These are phyloP conservation scores for Melanomma pulvis-pyrius DNA, from an alignment of 495 filamentous ascomycete species.

Conservation along the genomic window DNA sequence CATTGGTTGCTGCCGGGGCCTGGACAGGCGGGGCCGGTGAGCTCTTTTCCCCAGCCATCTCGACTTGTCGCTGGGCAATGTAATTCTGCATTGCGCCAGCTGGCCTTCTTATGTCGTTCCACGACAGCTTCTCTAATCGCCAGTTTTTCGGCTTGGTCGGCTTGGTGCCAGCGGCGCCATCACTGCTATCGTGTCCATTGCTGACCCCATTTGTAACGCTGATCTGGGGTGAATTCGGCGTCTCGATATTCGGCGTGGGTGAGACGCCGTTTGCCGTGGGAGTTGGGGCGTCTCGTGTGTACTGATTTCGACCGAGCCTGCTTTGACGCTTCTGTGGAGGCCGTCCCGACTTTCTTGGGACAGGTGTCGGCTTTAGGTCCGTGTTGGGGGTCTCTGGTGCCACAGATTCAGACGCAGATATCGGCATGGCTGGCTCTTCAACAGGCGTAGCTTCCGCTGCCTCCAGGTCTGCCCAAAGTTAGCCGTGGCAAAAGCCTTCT, in stretches of 20 bases:
- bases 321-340: slow-evolving; percentile 64
- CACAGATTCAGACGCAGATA: slow-evolving; percentile 30
- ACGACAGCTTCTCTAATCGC: slow-evolving; percentile 70
- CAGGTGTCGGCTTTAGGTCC: slow-evolving; percentile 34
- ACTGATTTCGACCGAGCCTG: slow-evolving; percentile 82
- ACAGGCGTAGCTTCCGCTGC: slow-evolving; percentile 30
- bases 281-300: slow-evolving; percentile 73
- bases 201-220: slow-evolving; percentile 25
- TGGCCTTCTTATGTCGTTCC: slow-evolving; percentile 89
- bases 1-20: slow-evolving; percentile 36
- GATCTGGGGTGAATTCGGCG: slow-evolving; percentile 39
- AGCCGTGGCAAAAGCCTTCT: neutral
- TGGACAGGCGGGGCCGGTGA: slow-evolving; percentile 20
- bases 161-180: slow-evolving; percentile 33
- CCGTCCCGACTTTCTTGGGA: slow-evolving; percentile 68
- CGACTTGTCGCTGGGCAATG: slow-evolving; percentile 86
- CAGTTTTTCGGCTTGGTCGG: slow-evolving; percentile 48
- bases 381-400: slow-evolving; percentile 23
- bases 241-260: slow-evolving; percentile 55
- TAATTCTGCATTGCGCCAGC: slow-evolving; percentile 84
- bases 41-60: slow-evolving; percentile 68
- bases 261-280: slow-evolving; percentile 33
- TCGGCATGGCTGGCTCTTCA: slow-evolving; percentile 27
- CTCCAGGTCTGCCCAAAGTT: slow-evolving; percentile 15
- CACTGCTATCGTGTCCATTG: slow-evolving; percentile 42